These are phyloP conservation scores for Bruguiera parviflora DNA, from an alignment of 345 rosid species.

Conservation along the genomic window DNA sequence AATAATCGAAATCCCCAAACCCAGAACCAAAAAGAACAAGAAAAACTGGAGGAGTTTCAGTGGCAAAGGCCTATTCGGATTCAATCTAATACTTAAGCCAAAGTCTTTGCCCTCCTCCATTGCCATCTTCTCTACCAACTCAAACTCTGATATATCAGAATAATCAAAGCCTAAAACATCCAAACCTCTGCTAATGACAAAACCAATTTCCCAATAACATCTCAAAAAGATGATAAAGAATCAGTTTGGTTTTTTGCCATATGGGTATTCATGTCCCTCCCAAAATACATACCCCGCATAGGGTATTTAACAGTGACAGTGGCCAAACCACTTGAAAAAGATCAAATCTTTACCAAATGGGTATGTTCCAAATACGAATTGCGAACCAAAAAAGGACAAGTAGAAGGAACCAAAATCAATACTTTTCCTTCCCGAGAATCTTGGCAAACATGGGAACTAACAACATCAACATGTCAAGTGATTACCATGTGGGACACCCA, in stretches of 20 bases:
- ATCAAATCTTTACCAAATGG: conserved; percentile 13
- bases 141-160: neutral
- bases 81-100: conserved; percentile 8
- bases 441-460: neutral
- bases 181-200: neutral
- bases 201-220: neutral
- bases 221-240: neutral
- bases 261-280: neutral
- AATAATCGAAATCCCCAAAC: conserved; percentile 28
- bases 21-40: conserved; percentile 28
- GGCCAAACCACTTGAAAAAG: neutral
- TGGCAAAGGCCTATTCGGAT: conserved; percentile 24
- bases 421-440: neutral
- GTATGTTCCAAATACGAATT: neutral
- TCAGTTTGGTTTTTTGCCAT: neutral
- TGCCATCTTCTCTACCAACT: conserved; percentile 14
- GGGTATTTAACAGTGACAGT: neutral
- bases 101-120: conserved; percentile 19
- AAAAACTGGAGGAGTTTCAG: conserved; percentile 28
- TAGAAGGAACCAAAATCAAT: neutral
- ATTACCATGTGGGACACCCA: neutral
- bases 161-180: neutral
- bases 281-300: neutral
- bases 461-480: conserved; percentile 3
- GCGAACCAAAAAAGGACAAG: neutral